Evolutionary conservation across 305 asterid genomes (phyloP).

Genomic region (Plantago rigida): DNA sequence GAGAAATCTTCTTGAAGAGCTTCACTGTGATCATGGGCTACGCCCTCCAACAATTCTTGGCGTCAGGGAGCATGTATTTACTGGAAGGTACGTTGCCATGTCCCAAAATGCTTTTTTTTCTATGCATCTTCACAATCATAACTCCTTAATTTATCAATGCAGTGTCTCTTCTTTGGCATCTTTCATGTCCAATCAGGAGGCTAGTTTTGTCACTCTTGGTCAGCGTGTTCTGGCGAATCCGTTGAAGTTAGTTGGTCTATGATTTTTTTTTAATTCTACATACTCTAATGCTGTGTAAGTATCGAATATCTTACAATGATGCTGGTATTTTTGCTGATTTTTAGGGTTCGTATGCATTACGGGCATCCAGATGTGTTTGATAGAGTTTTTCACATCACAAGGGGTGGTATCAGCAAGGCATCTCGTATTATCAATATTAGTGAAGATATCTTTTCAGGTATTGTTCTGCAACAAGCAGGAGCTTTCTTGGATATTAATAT

Average conservation of each 20-base stretch:
- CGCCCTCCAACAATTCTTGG: constrained; percentile 88
- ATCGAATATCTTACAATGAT: constrained; percentile 4
- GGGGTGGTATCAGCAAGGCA: constrained; percentile 98
- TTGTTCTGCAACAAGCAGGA: not conserved
- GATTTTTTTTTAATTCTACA: constrained; percentile 10
- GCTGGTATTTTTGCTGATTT: constrained; percentile 24
- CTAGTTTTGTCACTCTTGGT: constrained; percentile 96
- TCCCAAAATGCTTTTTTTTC: not conserved
- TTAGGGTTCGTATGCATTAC: constrained; percentile 98
- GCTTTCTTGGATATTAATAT: too few species aligned
- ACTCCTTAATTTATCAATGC: constrained; percentile 34
- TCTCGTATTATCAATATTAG: constrained; percentile 93
- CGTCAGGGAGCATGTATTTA: constrained; percentile 93
- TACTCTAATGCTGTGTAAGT: constrained; percentile 10
- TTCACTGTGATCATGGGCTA: constrained; percentile 66
- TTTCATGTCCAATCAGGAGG: constrained; percentile 92
- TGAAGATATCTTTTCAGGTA: constrained; percentile 91
- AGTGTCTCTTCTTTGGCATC: constrained; percentile 95
- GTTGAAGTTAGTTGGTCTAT: constrained; percentile 56
- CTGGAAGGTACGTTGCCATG: constrained; percentile 68
- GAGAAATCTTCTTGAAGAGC: constrained; percentile 95
- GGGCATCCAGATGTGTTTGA: constrained; percentile 99
- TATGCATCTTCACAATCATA: constrained; percentile 16
- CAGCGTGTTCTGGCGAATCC: constrained; percentile 95
- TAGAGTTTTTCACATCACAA: constrained; percentile 84